phyloP scores from a whole-genome alignment of 345 rosid species.

The Populus tremula region DNA sequence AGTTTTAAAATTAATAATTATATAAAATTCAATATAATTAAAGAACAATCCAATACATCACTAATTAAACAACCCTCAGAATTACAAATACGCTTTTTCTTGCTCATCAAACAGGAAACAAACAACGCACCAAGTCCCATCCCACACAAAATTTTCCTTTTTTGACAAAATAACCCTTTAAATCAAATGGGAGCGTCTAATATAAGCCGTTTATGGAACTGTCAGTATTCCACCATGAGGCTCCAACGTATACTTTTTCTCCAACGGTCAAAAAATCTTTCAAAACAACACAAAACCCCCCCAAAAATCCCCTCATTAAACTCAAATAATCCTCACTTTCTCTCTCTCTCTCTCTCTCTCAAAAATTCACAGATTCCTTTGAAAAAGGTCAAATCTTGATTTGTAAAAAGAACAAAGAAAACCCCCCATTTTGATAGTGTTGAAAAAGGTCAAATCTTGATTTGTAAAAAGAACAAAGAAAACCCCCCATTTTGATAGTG shows the following conservation, averaged over 20 bases:
- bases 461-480: not conserved
- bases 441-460: not conserved
- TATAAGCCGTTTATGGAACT: conserved; percentile 42
- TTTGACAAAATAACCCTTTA: conserved; percentile 18
- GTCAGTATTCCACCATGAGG: conserved; percentile 23
- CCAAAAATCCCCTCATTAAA: not conserved
- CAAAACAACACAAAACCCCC: not conserved
- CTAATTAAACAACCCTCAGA: no score
- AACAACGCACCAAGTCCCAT: not conserved
- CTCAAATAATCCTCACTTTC: not conserved
- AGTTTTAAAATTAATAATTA: no score
- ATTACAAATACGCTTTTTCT: no score
- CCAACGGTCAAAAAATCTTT: conserved; percentile 65
- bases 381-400: not conserved
- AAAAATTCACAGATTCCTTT: not conserved
- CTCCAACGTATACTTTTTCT: conserved; percentile 53
- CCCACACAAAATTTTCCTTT: not conserved
- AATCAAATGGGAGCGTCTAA: conserved; percentile 68
- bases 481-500: not conserved
- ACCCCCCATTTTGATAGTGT: not conserved
- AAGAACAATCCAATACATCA: no score
- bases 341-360: not conserved
- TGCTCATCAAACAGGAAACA: not conserved
- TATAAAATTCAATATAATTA: no score
- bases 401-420: not conserved